phyloP scores from a whole-genome alignment of 2,329 filamentous ascomycete genomes.

The Myriangium duriaei region DNA sequence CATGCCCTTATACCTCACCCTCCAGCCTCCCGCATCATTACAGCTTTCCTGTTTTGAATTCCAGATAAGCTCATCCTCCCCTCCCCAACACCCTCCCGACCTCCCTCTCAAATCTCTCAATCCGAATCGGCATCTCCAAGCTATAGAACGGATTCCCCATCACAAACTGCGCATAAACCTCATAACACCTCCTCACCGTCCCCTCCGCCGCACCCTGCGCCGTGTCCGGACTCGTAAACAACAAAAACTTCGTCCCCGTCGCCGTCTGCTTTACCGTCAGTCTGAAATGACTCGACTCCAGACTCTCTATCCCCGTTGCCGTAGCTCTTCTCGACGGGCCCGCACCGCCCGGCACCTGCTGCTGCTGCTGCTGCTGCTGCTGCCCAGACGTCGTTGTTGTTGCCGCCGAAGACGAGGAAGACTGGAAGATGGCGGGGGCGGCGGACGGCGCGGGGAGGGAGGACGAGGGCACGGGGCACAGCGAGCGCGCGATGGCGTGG shows the following conservation, averaged over 20 bases:
- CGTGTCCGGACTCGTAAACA: slow-evolving; percentile 74
- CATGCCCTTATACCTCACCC: too few relatives aligned
- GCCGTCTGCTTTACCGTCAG: slow-evolving; percentile 92
- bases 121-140: slow-evolving; percentile 91
- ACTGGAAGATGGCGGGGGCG: slow-evolving; percentile 17
- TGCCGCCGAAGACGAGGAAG: slow-evolving; percentile 26
- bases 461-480: slow-evolving; percentile 28
- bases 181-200: slow-evolving; percentile 76
- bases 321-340: slow-evolving; percentile 35
- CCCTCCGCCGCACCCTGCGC: slow-evolving; percentile 70
- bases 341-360: slow-evolving; percentile 16
- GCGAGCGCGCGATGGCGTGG: slow-evolving; percentile 50
- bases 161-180: slow-evolving; percentile 90
- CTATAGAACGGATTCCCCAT: slow-evolving; percentile 99
- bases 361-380: slow-evolving; percentile 18
- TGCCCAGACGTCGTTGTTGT: slow-evolving; percentile 14
- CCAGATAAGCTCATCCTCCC: too few relatives aligned
- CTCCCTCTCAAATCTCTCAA: slow-evolving; percentile 82
- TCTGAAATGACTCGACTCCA: slow-evolving; percentile 89
- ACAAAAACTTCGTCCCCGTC: slow-evolving; percentile 87
- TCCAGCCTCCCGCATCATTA: too few relatives aligned
- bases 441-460: slow-evolving; percentile 19
- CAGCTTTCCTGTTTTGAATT: too few relatives aligned
- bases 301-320: slow-evolving; percentile 72
- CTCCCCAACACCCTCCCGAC: slow-evolving; percentile 39